Evolutionary conservation across 139 green algal genomes (phyloP), one percentile per base, ranked within the genome.

Genomic region (Chlorella sp.): DNA sequence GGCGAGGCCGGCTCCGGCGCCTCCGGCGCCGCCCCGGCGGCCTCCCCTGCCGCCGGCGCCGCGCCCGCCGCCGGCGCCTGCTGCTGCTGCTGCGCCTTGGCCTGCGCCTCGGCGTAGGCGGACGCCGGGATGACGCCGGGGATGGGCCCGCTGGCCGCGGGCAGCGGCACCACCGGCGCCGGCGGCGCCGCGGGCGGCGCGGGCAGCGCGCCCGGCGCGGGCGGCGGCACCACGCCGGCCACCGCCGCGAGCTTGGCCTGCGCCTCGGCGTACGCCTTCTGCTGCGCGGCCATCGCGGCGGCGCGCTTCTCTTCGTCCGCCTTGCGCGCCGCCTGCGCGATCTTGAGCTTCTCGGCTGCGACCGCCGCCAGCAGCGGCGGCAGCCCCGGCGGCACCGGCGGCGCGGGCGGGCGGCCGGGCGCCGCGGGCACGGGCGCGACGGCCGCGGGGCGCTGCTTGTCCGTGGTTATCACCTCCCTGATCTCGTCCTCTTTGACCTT

Each of bases 401-500:
- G n/a, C n/a, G n/a, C n/a, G n/a, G n/a, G n/a, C n/a, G n/a, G n/a
- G n/a, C n/a, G n/a, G n/a, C n/a, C n/a, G n/a, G n/a, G n/a, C n/a
- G n/a, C n/a, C n/a, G n/a, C n/a, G n/a, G n/a, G n/a, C n/a, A n/a
- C n/a, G n/a, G n/a, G n/a, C n/a, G n/a, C n/a, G n/a, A n/a, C n/a
- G n/a, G n/a, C n/a, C n/a, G n/a, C n/a, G n/a, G 60, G 14, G 12
- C 12, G 31, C 33, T 46, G 31, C 60, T 56, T 40, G 36, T 72
- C 65, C 2, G 48, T 66, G 29, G 50, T 59, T n/a, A 83, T 73
- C 58, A 79, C 83, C 50, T 74, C 71, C n/a, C 81, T 59, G 35
- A 89, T 85, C 40, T 83, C 82, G n/a, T 77, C 71, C 11, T 86
- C 83, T 2, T n/a, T n/a, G n/a, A n/a, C n/a, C n/a, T n/a, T n/a